phyloP scores from a whole-genome alignment of 164 flowering plant species.

The Annona squamosa region DNA sequence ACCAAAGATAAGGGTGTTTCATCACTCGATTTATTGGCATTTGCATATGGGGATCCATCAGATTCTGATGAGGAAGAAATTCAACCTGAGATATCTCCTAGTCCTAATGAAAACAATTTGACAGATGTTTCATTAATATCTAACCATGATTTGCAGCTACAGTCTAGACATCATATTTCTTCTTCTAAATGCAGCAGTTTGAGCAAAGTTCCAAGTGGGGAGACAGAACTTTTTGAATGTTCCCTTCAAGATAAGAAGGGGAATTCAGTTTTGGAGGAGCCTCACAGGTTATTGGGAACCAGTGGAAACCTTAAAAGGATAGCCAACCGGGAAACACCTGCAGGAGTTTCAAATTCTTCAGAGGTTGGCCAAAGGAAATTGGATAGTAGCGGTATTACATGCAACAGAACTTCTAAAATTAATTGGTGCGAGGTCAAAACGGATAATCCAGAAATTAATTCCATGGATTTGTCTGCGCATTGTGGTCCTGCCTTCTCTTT shows the following conservation, averaged over 20 bases:
- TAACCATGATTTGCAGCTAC: neutral
- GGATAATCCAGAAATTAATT: slow-evolving; percentile 11
- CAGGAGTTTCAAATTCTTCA: neutral
- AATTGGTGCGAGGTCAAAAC: slow-evolving; percentile 8
- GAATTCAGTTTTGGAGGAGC: slow-evolving; percentile 15
- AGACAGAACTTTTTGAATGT: slow-evolving; percentile 5
- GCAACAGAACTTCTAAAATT: slow-evolving; percentile 8
- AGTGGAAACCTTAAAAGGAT: slow-evolving; percentile 19
- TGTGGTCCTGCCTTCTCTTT: slow-evolving; percentile 5
- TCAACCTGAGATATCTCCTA: slow-evolving; percentile 24
- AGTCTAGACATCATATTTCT: slow-evolving; percentile 9
- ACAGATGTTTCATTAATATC: slow-evolving; percentile 18
- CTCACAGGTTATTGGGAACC: slow-evolving; percentile 20
- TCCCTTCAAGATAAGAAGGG: slow-evolving; percentile 19
- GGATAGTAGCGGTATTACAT: slow-evolving; percentile 1
- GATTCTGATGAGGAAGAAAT: slow-evolving; percentile 74
- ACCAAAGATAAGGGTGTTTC: slow-evolving; percentile 30
- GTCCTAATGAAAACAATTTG: slow-evolving; percentile 18
- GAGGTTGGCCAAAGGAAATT: slow-evolving; percentile 3
- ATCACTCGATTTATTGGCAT: slow-evolving; percentile 76
- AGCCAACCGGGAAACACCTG: neutral
- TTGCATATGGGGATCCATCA: slow-evolving; percentile 68
- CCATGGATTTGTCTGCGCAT: slow-evolving; percentile 4
- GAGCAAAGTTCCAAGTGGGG: slow-evolving; percentile 3
- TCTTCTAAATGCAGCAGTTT: slow-evolving; percentile 19